Evolutionary conservation across 1,284 basidiomycete species (phyloP).

Genomic region (Sporisorium graminicola): DNA sequence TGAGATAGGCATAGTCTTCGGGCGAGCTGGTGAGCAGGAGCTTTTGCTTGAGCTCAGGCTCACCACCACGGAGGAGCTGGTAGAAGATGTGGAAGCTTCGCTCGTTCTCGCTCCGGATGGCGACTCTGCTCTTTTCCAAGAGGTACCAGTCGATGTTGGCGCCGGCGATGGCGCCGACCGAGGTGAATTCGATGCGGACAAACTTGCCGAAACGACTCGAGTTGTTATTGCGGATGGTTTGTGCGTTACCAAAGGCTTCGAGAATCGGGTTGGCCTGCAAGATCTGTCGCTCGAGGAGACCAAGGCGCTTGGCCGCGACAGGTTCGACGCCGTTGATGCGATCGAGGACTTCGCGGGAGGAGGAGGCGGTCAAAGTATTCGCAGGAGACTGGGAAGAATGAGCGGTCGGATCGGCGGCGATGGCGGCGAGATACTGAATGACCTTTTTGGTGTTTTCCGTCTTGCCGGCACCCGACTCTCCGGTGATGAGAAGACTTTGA

Average conservation of each 20-base stretch:
- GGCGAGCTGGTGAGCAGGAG: constrained; percentile 79
- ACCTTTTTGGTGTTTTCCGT: constrained; percentile 99
- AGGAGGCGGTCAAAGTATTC: constrained; percentile 49
- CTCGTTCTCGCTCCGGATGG: constrained; percentile 73
- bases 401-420: constrained; percentile 77
- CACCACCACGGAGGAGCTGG: constrained; percentile 74
- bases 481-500: constrained; percentile 98
- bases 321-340: constrained; percentile 58
- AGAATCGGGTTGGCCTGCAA: constrained; percentile 97
- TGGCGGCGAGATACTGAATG: constrained; percentile 98
- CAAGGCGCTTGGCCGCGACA: constrained; percentile 73
- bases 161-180: constrained; percentile 93
- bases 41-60: constrained; percentile 71
- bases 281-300: constrained; percentile 94
- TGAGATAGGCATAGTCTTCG: constrained; percentile 90
- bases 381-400: constrained; percentile 34
- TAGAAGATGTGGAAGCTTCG: constrained; percentile 98
- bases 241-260: constrained; percentile 98
- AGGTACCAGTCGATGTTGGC: constrained; percentile 99
- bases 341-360: constrained; percentile 61
- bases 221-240: constrained; percentile 98
- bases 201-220: constrained; percentile 98
- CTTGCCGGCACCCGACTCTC: constrained; percentile 98
- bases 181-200: constrained; percentile 93
- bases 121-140: constrained; percentile 94